A percentile compares a stretch with the other conserved stretches of the same genome.
Conservation (phyloP, 768 basidiomycete species). For the Lyophyllum shimeji region DNA sequence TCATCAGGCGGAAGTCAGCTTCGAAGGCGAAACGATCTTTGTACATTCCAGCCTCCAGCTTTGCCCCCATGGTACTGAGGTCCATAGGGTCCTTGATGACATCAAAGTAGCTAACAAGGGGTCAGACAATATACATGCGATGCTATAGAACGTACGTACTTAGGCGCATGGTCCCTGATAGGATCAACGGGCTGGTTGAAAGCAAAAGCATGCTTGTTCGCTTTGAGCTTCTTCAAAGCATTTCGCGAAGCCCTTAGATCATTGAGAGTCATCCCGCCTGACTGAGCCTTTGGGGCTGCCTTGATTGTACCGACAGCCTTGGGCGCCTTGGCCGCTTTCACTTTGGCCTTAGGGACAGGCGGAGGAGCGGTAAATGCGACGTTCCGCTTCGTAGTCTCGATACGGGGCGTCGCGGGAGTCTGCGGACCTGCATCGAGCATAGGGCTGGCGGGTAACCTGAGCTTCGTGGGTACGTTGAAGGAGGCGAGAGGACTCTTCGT, state of each 20-base stretch:
- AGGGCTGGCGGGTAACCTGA: conserved; percentile 51
- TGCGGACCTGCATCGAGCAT: conserved; percentile 24
- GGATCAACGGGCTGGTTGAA: conserved; percentile 96
- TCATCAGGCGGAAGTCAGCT: conserved; percentile 85
- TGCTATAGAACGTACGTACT: conserved; percentile 52
- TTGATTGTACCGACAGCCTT: conserved; percentile 29
- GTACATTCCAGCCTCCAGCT: conserved; percentile 86
- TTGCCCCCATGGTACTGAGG: conserved; percentile 82
- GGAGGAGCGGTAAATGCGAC: conserved; percentile 37
- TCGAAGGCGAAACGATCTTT: conserved; percentile 81
- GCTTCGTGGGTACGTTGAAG: conserved; percentile 47
- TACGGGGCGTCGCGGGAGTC: conserved; percentile 28
- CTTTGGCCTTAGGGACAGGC: conserved; percentile 29
- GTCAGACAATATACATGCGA: conserved; percentile 11
- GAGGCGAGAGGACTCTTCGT: conserved; percentile 40
- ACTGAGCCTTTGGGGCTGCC: conserved; percentile 66
- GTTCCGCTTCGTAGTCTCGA: conserved; percentile 31
- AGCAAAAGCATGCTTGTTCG: conserved; percentile 68
- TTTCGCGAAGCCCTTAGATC: conserved; percentile 77
- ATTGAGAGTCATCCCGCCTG: conserved; percentile 71
- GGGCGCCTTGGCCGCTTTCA: conserved; percentile 23
- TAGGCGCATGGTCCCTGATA: conserved; percentile 86
- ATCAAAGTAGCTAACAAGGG: conserved; percentile 73
- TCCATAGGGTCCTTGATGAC: conserved; percentile 95
- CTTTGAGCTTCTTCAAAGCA: conserved; percentile 75